A percentile compares a stretch with the other conserved stretches of the same genome.
phyloP scores from a whole-genome alignment of 768 basidiomycete genomes.

The Hygrocybe punicea region DNA sequence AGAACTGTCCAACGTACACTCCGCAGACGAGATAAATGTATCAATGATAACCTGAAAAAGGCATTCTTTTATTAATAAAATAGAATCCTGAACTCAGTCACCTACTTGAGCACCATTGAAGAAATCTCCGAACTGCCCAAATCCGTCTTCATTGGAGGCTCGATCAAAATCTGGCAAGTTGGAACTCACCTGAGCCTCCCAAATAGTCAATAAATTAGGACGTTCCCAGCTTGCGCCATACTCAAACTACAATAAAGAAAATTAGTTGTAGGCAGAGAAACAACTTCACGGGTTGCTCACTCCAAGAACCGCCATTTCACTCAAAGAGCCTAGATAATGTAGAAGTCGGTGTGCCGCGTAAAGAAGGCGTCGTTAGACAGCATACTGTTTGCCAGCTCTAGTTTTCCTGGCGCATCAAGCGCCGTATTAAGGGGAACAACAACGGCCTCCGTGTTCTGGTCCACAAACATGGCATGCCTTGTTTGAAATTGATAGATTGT shows the following conservation, averaged over 20 bases:
- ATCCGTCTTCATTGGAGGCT: not conserved
- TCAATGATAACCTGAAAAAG: slow-evolving; percentile 73
- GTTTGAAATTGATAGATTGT: not conserved
- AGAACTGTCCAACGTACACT: slow-evolving; percentile 51
- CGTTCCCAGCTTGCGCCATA: slow-evolving; percentile 88
- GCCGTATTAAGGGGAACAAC: slow-evolving; percentile 78
- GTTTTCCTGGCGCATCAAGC: slow-evolving; percentile 55
- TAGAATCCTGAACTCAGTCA: not conserved
- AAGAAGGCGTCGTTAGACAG: slow-evolving; percentile 2
- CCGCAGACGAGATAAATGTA: slow-evolving; percentile 79
- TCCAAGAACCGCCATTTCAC: slow-evolving; percentile 85
- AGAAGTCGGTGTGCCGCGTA: not conserved
- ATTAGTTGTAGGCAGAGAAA: slow-evolving; percentile 3
- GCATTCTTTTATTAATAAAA: not conserved
- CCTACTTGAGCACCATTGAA: slow-evolving; percentile 80
- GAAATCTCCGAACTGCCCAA: slow-evolving; percentile 81
- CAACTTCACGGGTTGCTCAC: slow-evolving; percentile 41
- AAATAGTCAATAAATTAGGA: slow-evolving; percentile 77
- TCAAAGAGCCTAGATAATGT: slow-evolving; percentile 64
- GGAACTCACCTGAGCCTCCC: slow-evolving; percentile 78
- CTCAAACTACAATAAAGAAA: slow-evolving; percentile 58
- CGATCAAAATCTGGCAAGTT: not conserved
- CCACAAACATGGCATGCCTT: slow-evolving; percentile 88
- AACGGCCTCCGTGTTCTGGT: slow-evolving; percentile 79
- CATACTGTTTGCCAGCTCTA: slow-evolving; percentile 86